phyloP scores from a whole-genome alignment of 768 basidiomycete genomes.

The Pisolithus tinctorius region DNA sequence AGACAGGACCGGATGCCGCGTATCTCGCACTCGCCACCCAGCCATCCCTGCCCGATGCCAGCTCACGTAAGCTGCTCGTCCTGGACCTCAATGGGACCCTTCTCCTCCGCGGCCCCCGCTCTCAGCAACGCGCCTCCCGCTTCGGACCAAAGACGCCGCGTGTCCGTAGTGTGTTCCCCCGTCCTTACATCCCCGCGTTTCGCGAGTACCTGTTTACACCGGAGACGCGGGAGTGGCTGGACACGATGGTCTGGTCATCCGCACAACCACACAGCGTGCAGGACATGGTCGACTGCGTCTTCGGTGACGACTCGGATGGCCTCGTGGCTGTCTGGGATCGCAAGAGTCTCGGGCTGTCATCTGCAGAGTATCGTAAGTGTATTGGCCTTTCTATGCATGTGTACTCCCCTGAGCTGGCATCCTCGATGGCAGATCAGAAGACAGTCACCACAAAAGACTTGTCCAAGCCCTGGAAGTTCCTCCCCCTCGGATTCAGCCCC shows the following conservation, averaged over 20 bases:
- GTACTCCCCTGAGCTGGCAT: not conserved
- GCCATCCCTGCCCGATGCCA: conserved; percentile 22
- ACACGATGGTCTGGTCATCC: conserved; percentile 86
- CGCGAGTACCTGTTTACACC: conserved; percentile 56
- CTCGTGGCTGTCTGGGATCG: conserved; percentile 73
- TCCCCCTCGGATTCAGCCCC: conserved; percentile 18
- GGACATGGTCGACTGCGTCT: conserved; percentile 65
- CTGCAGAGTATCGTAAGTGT: conserved; percentile 61
- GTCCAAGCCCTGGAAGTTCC: conserved; percentile 52
- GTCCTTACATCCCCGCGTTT: conserved; percentile 64
- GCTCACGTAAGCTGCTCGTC: conserved; percentile 57
- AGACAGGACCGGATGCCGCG: conserved; percentile 22
- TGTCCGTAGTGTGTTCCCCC: conserved; percentile 42
- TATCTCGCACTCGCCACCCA: conserved; percentile 31
- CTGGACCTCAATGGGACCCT: conserved; percentile 38
- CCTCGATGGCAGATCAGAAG: conserved; percentile 9
- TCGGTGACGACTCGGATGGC: conserved; percentile 35
- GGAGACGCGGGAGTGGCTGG: conserved; percentile 58
- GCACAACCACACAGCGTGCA: conserved; percentile 75
- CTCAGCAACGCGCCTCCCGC: conserved; percentile 1
- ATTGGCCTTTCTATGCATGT: not conserved
- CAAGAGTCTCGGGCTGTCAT: conserved; percentile 63
- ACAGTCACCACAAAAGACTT: conserved; percentile 68
- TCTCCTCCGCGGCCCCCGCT: not conserved
- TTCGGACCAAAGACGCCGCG: not conserved